Evolutionary conservation across 495 filamentous ascomycete species (phyloP).

Genomic region (Ascobolus immersus): DNA sequence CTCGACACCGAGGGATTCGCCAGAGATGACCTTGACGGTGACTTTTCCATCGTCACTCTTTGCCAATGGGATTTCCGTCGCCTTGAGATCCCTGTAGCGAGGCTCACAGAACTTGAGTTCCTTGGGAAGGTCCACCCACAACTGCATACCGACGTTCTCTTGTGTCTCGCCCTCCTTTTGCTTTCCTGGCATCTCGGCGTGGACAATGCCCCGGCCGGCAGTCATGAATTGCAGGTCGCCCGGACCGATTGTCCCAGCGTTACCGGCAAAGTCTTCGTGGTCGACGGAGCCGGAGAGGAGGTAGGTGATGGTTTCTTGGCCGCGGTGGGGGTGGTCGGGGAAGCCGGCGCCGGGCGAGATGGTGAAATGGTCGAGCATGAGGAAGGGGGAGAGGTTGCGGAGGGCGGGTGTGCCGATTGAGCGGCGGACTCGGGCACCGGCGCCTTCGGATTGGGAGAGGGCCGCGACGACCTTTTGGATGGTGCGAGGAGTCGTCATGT

Average conservation of each 20-base stretch:
- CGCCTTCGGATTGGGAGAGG: conserved; percentile 67
- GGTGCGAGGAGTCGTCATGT: conserved; percentile 25
- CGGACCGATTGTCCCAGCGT: conserved; percentile 56
- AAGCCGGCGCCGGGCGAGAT: conserved; percentile 62
- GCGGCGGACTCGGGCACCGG: conserved; percentile 64
- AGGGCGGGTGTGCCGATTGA: conserved; percentile 68
- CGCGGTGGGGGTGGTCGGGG: conserved; percentile 58
- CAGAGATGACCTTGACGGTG: conserved; percentile 66
- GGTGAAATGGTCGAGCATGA: conserved; percentile 92
- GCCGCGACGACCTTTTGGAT: conserved; percentile 66
- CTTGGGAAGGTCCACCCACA: conserved; percentile 81
- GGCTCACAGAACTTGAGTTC: conserved; percentile 70
- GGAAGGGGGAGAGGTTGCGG: conserved; percentile 72
- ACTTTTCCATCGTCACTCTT: conserved; percentile 46
- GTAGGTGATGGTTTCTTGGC: conserved; percentile 80
- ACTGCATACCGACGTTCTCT: conserved; percentile 64
- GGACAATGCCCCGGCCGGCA: conserved; percentile 74
- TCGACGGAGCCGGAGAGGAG: conserved; percentile 60
- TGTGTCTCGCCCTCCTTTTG: conserved; percentile 51
- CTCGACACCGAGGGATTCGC: conserved; percentile 58
- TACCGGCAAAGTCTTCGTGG: conserved; percentile 87
- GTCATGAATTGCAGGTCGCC: conserved; percentile 98
- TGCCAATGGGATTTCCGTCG: conserved; percentile 48
- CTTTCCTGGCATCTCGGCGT: conserved; percentile 84
- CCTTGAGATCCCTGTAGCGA: conserved; percentile 61